Conservation (phyloP, 1,284 basidiomycete species). For the Boletus semigastroideus region DNA sequence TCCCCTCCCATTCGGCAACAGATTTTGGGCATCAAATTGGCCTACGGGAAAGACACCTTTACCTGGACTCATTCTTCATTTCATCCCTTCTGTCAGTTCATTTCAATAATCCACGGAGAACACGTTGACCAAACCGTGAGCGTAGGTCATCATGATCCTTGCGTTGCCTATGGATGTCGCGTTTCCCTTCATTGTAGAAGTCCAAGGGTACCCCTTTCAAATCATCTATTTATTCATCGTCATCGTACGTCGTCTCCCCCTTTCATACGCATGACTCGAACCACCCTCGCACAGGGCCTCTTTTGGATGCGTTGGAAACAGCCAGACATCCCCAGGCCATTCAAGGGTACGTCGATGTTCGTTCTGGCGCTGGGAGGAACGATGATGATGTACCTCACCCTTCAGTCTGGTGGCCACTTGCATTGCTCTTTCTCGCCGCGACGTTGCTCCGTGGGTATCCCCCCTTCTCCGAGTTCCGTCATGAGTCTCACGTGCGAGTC, state of each 20-base stretch:
- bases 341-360: conserved; percentile 43
- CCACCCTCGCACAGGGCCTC: conserved; percentile 40
- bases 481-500: background rate
- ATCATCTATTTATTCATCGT: conserved; percentile 58
- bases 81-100: conserved; percentile 32
- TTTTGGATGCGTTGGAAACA: conserved; percentile 56
- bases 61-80: conserved; percentile 38
- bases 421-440: conserved; percentile 53
- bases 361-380: background rate
- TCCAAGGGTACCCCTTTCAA: conserved; percentile 57
- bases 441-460: conserved; percentile 46
- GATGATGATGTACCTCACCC: background rate
- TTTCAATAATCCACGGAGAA: background rate
- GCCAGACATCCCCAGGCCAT: conserved; percentile 49
- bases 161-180: conserved; percentile 48
- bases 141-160: conserved; percentile 49
- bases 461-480: background rate
- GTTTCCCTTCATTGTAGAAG: conserved; percentile 51
- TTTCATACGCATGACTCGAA: background rate
- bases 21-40: conserved; percentile 41
- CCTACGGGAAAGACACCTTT: conserved; percentile 40
- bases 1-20: conserved; percentile 39
- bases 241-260: conserved; percentile 32
- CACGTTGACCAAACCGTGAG: background rate
- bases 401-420: conserved; percentile 57